These are phyloP conservation scores for Daldinia decipiens DNA, from an alignment of 495 filamentous ascomycete genomes.

Conservation along the genomic window DNA sequence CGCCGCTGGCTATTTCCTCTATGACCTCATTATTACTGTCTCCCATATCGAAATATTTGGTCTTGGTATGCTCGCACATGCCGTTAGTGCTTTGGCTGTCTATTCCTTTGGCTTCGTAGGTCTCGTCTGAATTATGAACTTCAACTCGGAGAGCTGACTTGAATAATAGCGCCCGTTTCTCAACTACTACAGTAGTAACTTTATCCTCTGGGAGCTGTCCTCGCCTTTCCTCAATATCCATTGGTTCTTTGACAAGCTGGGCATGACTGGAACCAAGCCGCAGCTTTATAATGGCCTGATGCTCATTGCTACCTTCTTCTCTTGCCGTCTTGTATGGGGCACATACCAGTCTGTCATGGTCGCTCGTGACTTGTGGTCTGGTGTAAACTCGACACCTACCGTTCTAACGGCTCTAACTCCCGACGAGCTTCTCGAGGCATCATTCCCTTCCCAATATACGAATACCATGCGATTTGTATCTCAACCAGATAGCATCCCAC, in stretches of 20 bases:
- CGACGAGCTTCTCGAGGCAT: constrained; percentile 45
- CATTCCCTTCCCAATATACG: constrained; percentile 49
- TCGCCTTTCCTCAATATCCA: constrained; percentile 95
- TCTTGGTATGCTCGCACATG: constrained; percentile 88
- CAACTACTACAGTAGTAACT: constrained; percentile 89
- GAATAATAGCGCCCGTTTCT: constrained; percentile 81
- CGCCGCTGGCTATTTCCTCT: constrained; percentile 94
- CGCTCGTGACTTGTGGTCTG: constrained; percentile 81
- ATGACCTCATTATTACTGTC: constrained; percentile 83
- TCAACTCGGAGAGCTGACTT: constrained; percentile 4
- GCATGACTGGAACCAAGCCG: constrained; percentile 81
- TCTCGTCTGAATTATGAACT: constrained; percentile 36
- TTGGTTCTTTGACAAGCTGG: constrained; percentile 99
- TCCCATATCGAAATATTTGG: constrained; percentile 83
- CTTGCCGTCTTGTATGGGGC: constrained; percentile 90
- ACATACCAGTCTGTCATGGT: constrained; percentile 81
- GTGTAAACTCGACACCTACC: constrained; percentile 58
- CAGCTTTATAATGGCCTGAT: constrained; percentile 48
- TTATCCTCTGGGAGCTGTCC: constrained; percentile 98
- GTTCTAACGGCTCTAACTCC: constrained; percentile 44
- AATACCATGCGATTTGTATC: constrained; percentile 59
- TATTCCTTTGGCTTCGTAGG: constrained; percentile 93
- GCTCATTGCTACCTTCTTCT: constrained; percentile 73
- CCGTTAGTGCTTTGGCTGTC: constrained; percentile 82
- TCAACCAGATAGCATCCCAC: constrained; percentile 66